Base-by-base conservation (phyloP, 805 yeast genomes). In the Hagleromyces aurorensis region DNA sequence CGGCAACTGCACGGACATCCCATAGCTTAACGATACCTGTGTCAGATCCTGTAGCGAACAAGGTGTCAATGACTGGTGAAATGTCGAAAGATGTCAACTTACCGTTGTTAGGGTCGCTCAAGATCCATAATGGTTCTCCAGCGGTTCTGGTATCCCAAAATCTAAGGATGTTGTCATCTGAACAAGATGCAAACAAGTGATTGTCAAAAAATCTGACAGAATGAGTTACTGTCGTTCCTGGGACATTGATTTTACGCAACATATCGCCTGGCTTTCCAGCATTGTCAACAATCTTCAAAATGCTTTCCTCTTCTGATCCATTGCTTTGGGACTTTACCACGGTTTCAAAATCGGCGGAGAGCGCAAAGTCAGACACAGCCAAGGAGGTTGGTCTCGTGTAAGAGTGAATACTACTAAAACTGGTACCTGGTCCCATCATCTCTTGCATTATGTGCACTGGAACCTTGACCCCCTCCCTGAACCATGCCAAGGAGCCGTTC, bases 401-500 rank as follows among this genome's bases (percentile, higher is more conserved):
- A 7, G 54, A 45, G 37, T 52, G 56, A 17, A 54, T 52, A 10
- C 50, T 37, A 3, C 55, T 41, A 32, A 40, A 50, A 13, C 50
- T 43, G 3, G 56, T 52, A 5, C 48, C 37, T 6, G 57, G 56
- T 3, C 57, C 58, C 47, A 49, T 46, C 33, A 46, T 45, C 34
- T 51, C 57, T 32, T 47, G 54, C 36, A 52, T 46, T 14, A 52
- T 46, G 28, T 48, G 53, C 8, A 50, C 46, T 3, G 59, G 59
- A 5, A 44, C 53, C 32, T 47, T 48, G 30, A 44, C 38, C 6
- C 45, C 54, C 13, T 49, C 53, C 14, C 43, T 40, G 28, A 52
- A 52, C 59, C 59, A 54, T 11, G 57, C 59, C 13, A 54, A 29
- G 9, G 59, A 52, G 9, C 57, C 59, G 31, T 40, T 52, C 7